Evolutionary conservation across 208 protist species (phyloP), one percentile per base, ranked within the genome.

Genomic region (Trypanosoma boissoni): DNA sequence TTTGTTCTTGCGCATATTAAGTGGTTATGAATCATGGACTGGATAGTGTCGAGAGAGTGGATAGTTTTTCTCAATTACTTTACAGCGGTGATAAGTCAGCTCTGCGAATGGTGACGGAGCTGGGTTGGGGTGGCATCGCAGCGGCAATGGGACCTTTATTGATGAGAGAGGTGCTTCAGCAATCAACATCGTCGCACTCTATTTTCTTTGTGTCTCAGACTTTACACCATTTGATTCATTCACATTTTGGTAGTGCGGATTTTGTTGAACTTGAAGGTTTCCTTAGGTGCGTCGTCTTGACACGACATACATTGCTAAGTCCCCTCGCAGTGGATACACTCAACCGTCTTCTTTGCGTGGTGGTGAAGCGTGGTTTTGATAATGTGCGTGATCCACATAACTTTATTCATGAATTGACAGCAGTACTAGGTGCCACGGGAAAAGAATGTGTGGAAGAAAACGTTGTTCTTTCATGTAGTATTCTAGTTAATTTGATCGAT

Each of bases 191-290:
- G 37, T 64, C 39, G 7, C 71, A 79, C 44, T 76, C 74, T 1
- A 77, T 86, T n/a, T 77, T 81, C 27, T 86, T 86, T 60, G 74
- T 80, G 16, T 78, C 74, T 12, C 70, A 73, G 12, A 68, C 65
- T 8, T 39, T 76, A 5, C 58, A 58, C 10, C 68, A 86, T 52
- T 70, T 77, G 29, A 48, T 81, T 21, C 68, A 78, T 44, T 65
- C 59, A 0, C 42, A 74, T 12, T 68, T 79, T 58, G 20, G 24
- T 14, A 44, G 21, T 18, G n/a, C 41, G 14, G 58, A 61, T 46
- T 42, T 67, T 6, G 23, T 63, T 21, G 46, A 12, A 20, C 51
- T 76, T 49, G 52, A 61, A 18, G 9, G 31, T n/a, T 59, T 67
- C 28, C 46, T 62, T 31, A 68, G 57, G 26, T 50, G 51, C 26